Conservation (phyloP, 2,329 filamentous ascomycete genomes). For the Diaporthe sp. region DNA sequence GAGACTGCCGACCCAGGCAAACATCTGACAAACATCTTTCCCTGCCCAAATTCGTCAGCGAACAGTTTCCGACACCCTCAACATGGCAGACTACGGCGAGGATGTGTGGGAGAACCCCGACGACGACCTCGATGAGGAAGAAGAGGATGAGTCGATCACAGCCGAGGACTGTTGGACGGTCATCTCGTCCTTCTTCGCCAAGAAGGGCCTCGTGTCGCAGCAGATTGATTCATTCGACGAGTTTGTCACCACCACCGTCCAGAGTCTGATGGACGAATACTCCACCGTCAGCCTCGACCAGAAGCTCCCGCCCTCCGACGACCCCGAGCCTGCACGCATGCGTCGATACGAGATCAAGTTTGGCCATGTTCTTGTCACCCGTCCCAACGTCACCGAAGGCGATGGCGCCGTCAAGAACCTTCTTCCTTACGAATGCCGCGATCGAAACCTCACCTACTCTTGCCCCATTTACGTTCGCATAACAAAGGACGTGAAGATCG, state of each 20-base stretch:
- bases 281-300: conserved; percentile 94
- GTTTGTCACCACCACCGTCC: conserved; percentile 93
- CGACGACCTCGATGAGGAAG: conserved; percentile 77
- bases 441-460: conserved; percentile 96
- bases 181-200: conserved; percentile 96
- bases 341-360: conserved; percentile 97
- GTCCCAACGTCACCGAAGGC: conserved; percentile 92
- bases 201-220: conserved; percentile 95
- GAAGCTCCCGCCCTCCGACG: conserved; percentile 81
- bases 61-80: conserved; percentile 40
- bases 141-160: conserved; percentile 81
- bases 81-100: conserved; percentile 71
- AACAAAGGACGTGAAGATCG: conserved; percentile 85
- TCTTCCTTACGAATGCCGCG: conserved; percentile 92
- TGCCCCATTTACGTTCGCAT: conserved; percentile 93
- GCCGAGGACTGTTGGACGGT: conserved; percentile 99
- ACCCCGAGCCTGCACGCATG: conserved; percentile 85
- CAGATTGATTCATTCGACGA: conserved; percentile 99
- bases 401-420: conserved; percentile 90
- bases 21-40: not conserved
- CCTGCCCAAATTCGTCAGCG: not conserved
- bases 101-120: conserved; percentile 57
- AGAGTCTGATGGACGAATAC: conserved; percentile 94
- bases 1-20: not conserved
- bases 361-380: conserved; percentile 88